These are phyloP conservation scores for Lumnitzera littorea DNA, from an alignment of 345 rosid genomes.

Conservation along the genomic window DNA sequence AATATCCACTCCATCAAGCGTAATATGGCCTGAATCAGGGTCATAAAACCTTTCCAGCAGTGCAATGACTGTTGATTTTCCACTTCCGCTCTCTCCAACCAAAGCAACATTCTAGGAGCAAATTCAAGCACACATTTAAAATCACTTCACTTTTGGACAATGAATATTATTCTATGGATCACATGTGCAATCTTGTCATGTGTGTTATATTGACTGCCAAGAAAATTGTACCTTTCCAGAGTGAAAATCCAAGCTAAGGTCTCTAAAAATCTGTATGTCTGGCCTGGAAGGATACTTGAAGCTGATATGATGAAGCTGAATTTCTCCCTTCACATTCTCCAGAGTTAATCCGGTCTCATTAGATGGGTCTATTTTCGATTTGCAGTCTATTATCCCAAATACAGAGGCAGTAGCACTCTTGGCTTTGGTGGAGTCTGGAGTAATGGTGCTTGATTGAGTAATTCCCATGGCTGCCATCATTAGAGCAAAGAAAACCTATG, in stretches of 20 bases:
- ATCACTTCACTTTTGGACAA: no score
- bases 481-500: slow-evolving; percentile 30
- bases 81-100: slow-evolving; percentile 38
- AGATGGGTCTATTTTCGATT: slow-evolving; percentile 21
- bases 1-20: slow-evolving; percentile 30
- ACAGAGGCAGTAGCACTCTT: slow-evolving; percentile 28
- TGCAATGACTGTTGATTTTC: slow-evolving; percentile 31
- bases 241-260: slow-evolving; percentile 32
- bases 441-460: slow-evolving; percentile 27
- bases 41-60: slow-evolving; percentile 29
- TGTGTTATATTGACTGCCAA: no score
- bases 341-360: slow-evolving; percentile 35
- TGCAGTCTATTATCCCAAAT: slow-evolving; percentile 23
- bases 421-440: slow-evolving; percentile 23
- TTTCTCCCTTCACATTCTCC: slow-evolving; percentile 55
- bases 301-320: slow-evolving; percentile 55
- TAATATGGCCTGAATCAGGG: slow-evolving; percentile 27
- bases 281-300: slow-evolving; percentile 76
- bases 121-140: not conserved
- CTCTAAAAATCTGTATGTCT: slow-evolving; percentile 58
- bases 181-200: no score
- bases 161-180: no score
- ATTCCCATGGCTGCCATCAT: slow-evolving; percentile 26
- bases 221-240: slow-evolving; percentile 22
- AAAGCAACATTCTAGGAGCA: slow-evolving; percentile 24